Percentiles rank a stretch among this genome's conserved stretches.
Evolutionary conservation across 2,329 filamentous ascomycete species (phyloP).

Genomic region (Biscogniauxia sp.): DNA sequence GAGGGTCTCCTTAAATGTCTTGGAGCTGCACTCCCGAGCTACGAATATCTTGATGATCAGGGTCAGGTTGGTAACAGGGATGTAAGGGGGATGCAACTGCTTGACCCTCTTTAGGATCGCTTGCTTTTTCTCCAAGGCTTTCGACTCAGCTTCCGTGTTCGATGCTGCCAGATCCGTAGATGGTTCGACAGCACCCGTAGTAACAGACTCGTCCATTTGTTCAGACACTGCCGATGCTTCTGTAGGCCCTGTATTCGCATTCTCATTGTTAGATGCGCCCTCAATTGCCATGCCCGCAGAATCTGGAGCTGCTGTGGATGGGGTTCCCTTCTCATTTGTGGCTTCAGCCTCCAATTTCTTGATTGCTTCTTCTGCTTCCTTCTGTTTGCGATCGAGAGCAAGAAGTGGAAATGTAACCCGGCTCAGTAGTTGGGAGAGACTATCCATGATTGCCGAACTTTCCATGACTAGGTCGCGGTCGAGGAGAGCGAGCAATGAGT

Average conservation of each 20-base stretch:
- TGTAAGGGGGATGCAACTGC: conserved; percentile 73
- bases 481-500: conserved; percentile 81
- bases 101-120: conserved; percentile 50
- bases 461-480: conserved; percentile 96
- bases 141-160: conserved; percentile 33
- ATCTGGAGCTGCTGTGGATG: conserved; percentile 12
- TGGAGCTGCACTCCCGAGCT: conserved; percentile 92
- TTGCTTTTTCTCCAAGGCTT: conserved; percentile 40
- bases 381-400: conserved; percentile 67
- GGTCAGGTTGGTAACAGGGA: conserved; percentile 85
- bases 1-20: conserved; percentile 96
- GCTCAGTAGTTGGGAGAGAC: conserved; percentile 81
- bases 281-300: conserved; percentile 9
- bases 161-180: conserved; percentile 25
- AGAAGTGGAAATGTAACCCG: conserved; percentile 85
- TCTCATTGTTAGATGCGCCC: conserved; percentile 11
- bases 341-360: conserved; percentile 36
- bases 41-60: conserved; percentile 97
- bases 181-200: conserved; percentile 16
- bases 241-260: conserved; percentile 10
- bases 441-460: conserved; percentile 95
- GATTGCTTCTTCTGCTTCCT: conserved; percentile 40
- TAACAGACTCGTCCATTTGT: conserved; percentile 17
- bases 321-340: conserved; percentile 22
- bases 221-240: conserved; percentile 19